Conservation (phyloP, 1,139 yeast species). For the Lodderomyces jiufengensis region DNA sequence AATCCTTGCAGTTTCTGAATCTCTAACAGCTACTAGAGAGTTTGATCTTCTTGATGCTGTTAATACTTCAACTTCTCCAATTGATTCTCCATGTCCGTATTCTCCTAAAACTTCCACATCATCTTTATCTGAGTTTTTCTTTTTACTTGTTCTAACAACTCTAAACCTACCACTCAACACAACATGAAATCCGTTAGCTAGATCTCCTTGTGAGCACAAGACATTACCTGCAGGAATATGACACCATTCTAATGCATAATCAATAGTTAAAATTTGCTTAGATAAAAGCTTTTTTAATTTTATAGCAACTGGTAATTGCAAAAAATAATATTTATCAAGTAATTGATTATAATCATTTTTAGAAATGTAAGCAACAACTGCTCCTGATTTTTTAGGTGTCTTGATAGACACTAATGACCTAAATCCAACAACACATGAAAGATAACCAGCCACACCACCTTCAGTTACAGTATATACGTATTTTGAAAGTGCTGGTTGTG, state of each 20-base stretch:
- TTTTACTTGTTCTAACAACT: slow-evolving; percentile 39
- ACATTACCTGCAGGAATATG: slow-evolving; percentile 83
- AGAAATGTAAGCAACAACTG: slow-evolving; percentile 71
- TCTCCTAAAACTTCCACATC: slow-evolving; percentile 58
- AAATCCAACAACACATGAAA: slow-evolving; percentile 77
- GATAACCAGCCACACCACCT: slow-evolving; percentile 87
- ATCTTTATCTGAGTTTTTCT: slow-evolving; percentile 16
- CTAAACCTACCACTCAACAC: slow-evolving; percentile 88
- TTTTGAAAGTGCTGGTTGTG: slow-evolving; percentile 15
- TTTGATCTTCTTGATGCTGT: slow-evolving; percentile 74
- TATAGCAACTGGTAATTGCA: slow-evolving; percentile 75
- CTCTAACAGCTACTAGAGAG: slow-evolving; percentile 84
- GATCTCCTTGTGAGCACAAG: slow-evolving; percentile 76
- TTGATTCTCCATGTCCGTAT: slow-evolving; percentile 89
- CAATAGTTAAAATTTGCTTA: slow-evolving; percentile 66
- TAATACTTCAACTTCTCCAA: slow-evolving; percentile 92
- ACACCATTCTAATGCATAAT: slow-evolving; percentile 94
- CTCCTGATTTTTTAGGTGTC: slow-evolving; percentile 49
- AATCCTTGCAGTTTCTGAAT: slow-evolving; percentile 88
- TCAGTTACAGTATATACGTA: slow-evolving; percentile 55
- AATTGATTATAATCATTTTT: slow-evolving; percentile 59
- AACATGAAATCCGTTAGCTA: slow-evolving; percentile 88
- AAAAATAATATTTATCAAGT: slow-evolving; percentile 71
- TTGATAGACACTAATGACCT: slow-evolving; percentile 70
- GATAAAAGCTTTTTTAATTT: slow-evolving; percentile 65